Evolutionary conservation across 192 early-diverging fungal genomes (phyloP).

Genomic region (Coemansia sp.): DNA sequence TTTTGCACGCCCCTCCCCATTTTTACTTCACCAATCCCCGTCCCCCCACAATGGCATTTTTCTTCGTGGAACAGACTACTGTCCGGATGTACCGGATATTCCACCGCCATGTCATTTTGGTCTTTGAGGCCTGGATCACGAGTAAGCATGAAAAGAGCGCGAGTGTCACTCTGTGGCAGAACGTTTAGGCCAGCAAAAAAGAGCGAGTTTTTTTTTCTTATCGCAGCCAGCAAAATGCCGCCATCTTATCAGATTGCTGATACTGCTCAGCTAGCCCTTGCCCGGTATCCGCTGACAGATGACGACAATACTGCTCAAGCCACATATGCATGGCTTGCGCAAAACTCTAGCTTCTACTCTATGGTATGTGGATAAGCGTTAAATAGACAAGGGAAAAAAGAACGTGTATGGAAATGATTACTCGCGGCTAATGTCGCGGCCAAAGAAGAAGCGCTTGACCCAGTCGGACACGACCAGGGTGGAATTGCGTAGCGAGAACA

Average conservation of each 20-base stretch:
- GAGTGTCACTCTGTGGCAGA: not conserved
- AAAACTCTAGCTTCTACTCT: not conserved
- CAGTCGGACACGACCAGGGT: constrained; percentile 85
- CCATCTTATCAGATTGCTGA: not conserved
- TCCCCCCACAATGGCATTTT: not conserved
- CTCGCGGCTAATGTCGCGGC: constrained; percentile 89
- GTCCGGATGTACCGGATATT: not conserved
- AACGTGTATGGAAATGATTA: constrained; percentile 43
- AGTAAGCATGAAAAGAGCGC: not conserved
- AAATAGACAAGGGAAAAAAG: not conserved
- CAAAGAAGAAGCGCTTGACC: constrained; percentile 87
- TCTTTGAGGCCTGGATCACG: not conserved
- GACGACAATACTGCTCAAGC: not conserved
- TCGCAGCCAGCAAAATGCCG: not conserved
- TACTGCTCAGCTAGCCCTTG: not conserved
- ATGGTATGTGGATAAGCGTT: not conserved
- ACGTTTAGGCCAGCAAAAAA: not conserved
- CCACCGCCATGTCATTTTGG: not conserved
- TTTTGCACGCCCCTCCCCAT: constrained; percentile 1
- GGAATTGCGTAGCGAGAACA: constrained; percentile 83
- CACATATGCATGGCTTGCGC: not conserved
- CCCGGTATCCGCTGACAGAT: not conserved
- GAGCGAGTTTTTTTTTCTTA: not conserved
- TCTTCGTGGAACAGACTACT: not conserved
- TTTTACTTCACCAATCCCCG: not conserved